Evolutionary conservation across 1,284 basidiomycete species (phyloP).

Genomic region (Microstroma glucosiphilum): DNA sequence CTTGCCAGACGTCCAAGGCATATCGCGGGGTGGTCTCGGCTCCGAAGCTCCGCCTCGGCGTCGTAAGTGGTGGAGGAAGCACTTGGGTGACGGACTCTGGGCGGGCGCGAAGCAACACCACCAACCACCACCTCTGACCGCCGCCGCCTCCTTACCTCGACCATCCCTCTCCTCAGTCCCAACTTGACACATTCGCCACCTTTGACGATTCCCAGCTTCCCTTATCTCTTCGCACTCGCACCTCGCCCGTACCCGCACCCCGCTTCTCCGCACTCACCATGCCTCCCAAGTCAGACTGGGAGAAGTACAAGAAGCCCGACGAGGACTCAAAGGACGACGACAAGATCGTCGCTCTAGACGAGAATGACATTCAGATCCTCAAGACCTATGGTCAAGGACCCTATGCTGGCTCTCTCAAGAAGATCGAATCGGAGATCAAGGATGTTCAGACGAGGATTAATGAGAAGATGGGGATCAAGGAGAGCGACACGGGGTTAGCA

Average conservation of each 20-base stretch:
- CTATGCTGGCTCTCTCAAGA: conserved; percentile 81
- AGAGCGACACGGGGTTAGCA: conserved; percentile 94
- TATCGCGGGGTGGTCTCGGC: too few relatives aligned
- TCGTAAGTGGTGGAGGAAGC: too few relatives aligned
- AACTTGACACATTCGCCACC: too few relatives aligned
- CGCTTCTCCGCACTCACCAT: conserved; percentile 18
- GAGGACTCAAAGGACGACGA: conserved; percentile 38
- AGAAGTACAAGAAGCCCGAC: conserved; percentile 49
- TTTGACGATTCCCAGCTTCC: too few relatives aligned
- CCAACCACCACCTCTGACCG: background rate
- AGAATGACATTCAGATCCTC: conserved; percentile 96
- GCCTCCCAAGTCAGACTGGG: conserved; percentile 50
- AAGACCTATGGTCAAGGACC: conserved; percentile 99
- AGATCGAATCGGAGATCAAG: conserved; percentile 85
- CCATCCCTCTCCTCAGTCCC: background rate
- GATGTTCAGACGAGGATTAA: conserved; percentile 95
- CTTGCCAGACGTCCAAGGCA: too few relatives aligned
- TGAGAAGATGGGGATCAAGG: conserved; percentile 94
- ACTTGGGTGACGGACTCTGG: too few relatives aligned
- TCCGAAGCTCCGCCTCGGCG: too few relatives aligned
- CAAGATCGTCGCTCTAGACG: conserved; percentile 70
- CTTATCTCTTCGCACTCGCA: too few relatives aligned
- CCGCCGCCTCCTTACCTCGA: conserved; percentile 1
- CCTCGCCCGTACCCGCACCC: background rate
- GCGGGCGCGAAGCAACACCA: too few relatives aligned